phyloP scores from a whole-genome alignment of 2,329 filamentous ascomycete genomes.

The Aspergillus sojae region DNA sequence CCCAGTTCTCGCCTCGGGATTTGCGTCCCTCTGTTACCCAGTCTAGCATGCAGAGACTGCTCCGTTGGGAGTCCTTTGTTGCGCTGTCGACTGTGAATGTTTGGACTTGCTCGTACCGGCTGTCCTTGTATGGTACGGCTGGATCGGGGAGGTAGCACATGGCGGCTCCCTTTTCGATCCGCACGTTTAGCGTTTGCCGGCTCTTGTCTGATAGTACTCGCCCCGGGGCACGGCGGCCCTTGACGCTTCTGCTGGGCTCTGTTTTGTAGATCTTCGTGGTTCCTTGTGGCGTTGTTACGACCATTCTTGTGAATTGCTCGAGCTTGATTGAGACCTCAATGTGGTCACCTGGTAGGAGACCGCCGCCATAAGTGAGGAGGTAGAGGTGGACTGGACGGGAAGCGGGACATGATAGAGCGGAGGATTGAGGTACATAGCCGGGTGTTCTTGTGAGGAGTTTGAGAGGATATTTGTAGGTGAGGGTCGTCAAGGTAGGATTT shows the following conservation, averaged over 20 bases:
- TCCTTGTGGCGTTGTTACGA: constrained; percentile 66
- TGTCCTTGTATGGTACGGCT: constrained; percentile 84
- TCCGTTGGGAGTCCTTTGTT: constrained; percentile 38
- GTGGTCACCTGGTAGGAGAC: constrained; percentile 83
- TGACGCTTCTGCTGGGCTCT: constrained; percentile 34
- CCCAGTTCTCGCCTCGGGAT: constrained; percentile 88
- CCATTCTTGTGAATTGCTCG: constrained; percentile 65
- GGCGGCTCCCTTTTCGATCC: constrained; percentile 52
- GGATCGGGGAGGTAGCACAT: constrained; percentile 80
- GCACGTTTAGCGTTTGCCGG: constrained; percentile 53
- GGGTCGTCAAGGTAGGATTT: constrained; percentile 69
- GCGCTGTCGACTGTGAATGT: constrained; percentile 64
- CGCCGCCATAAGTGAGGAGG: constrained; percentile 90
- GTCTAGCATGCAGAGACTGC: constrained; percentile 78
- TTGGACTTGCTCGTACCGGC: constrained; percentile 82
- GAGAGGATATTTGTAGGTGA: constrained; percentile 90
- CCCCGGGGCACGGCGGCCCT: constrained; percentile 40
- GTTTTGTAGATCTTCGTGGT: constrained; percentile 97
- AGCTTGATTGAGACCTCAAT: constrained; percentile 74
- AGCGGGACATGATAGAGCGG: constrained; percentile 31
- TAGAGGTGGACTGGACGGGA: constrained; percentile 74
- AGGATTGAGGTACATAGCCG: constrained; percentile 57
- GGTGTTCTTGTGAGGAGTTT: constrained; percentile 86
- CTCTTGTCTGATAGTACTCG: constrained; percentile 41
- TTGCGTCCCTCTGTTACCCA: constrained; percentile 90